Percentiles rank a stretch among this genome's conserved stretches.
phyloP scores from a whole-genome alignment of 2,329 filamentous ascomycete species.

The Neopestalotiopsis sp. region DNA sequence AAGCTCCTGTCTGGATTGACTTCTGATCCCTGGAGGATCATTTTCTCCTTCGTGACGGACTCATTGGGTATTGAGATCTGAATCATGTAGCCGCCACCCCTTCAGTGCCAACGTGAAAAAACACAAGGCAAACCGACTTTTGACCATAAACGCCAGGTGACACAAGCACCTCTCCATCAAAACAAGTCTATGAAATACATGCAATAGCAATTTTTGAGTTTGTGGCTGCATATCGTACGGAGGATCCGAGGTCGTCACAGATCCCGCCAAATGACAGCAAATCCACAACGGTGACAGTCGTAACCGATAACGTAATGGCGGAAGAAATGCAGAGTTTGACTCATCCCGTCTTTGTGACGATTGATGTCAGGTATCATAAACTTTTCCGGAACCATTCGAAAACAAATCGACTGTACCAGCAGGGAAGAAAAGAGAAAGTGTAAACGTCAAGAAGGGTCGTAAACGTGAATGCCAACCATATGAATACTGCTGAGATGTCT shows the following conservation, averaged over 20 bases:
- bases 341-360: conserved; percentile 30
- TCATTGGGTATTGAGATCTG: conserved; percentile 38
- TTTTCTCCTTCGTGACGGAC: conserved; percentile 36
- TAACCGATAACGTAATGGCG: conserved; percentile 27
- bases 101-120: conserved; percentile 38
- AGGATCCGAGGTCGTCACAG: conserved; percentile 21
- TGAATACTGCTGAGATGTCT: background rate
- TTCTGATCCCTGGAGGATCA: conserved; percentile 31
- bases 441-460: conserved; percentile 23
- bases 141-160: conserved; percentile 42
- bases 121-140: conserved; percentile 35
- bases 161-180: conserved; percentile 33
- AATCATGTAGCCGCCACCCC: conserved; percentile 42
- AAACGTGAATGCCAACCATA: conserved; percentile 21
- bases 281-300: conserved; percentile 28
- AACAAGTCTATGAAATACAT: conserved; percentile 42
- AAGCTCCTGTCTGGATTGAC: conserved; percentile 37
- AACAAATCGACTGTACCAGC: conserved; percentile 26
- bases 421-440: conserved; percentile 13
- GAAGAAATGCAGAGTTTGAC: conserved; percentile 39
- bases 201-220: conserved; percentile 29
- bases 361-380: conserved; percentile 34
- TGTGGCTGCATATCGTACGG: conserved; percentile 27
- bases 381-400: conserved; percentile 40
- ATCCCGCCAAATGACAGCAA: conserved; percentile 28